phyloP scores from a whole-genome alignment of 2,329 filamentous ascomycete species.

The Ramularia endophylla region DNA sequence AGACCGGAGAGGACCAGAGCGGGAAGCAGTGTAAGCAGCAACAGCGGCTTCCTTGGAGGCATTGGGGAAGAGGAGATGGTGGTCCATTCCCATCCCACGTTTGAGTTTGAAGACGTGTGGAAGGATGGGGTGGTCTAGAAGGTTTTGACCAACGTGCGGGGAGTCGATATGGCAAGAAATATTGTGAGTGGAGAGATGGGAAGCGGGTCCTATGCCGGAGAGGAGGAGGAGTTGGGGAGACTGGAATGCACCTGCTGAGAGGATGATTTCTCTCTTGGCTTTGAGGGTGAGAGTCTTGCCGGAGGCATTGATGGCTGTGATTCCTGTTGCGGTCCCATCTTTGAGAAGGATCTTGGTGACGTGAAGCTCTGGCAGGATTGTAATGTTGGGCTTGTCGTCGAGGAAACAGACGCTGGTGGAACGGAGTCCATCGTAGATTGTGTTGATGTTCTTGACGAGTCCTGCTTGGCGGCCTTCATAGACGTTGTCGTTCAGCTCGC shows the following conservation, averaged over 20 bases:
- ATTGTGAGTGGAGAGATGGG: constrained; percentile 45
- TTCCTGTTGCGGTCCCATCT: not conserved
- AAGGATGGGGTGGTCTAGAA: constrained; percentile 48
- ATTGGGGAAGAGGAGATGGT: constrained; percentile 40
- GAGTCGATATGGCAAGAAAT: constrained; percentile 53
- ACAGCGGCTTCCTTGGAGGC: constrained; percentile 21
- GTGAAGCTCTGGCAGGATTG: constrained; percentile 4
- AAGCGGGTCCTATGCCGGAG: constrained; percentile 52
- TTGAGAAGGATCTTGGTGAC: constrained; percentile 5
- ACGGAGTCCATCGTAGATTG: constrained; percentile 7
- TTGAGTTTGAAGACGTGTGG: not conserved
- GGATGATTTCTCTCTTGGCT: constrained; percentile 40
- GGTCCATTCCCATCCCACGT: constrained; percentile 4
- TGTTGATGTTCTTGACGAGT: constrained; percentile 6
- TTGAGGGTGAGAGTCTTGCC: too few relatives aligned
- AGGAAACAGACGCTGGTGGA: constrained; percentile 3
- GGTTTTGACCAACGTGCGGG: constrained; percentile 57
- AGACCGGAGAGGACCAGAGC: constrained; percentile 37
- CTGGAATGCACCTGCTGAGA: constrained; percentile 52
- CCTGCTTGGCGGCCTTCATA: constrained; percentile 9
- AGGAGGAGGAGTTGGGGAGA: constrained; percentile 59
- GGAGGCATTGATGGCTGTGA: not conserved
- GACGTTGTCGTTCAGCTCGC: constrained; percentile 6
- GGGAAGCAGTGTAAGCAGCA: constrained; percentile 34
- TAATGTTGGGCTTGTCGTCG: constrained; percentile 12